These are phyloP conservation scores for Venturia effusa DNA, from an alignment of 2,329 filamentous ascomycete species.

Conservation along the genomic window DNA sequence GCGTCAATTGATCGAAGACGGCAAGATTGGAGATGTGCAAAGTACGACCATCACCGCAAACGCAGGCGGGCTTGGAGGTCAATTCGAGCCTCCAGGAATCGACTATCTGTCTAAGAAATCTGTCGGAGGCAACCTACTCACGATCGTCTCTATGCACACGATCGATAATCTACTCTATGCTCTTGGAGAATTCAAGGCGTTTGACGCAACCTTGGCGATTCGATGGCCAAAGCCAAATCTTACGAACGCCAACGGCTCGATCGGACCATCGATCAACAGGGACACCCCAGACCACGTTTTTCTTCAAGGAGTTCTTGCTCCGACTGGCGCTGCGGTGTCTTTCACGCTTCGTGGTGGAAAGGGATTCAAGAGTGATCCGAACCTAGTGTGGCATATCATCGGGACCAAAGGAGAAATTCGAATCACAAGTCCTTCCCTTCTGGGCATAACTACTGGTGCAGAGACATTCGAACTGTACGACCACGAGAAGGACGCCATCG, in stretches of 20 bases:
- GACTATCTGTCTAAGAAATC: constrained; percentile 40
- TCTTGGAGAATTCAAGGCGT: constrained; percentile 34
- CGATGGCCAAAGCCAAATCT: constrained; percentile 24
- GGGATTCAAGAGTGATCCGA: constrained; percentile 37
- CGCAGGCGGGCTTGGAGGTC: constrained; percentile 15
- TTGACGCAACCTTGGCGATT: constrained; percentile 31
- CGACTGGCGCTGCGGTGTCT: constrained; percentile 31
- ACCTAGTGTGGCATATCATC: constrained; percentile 39
- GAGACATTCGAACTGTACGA: constrained; percentile 43
- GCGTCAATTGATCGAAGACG: constrained; percentile 31
- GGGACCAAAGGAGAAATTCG: constrained; percentile 34
- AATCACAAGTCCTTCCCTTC: constrained; percentile 25
- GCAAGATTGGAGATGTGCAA: constrained; percentile 34
- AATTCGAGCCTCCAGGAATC: constrained; percentile 17
- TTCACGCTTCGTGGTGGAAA: constrained; percentile 38
- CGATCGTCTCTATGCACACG: constrained; percentile 26
- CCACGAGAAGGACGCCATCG: constrained; percentile 34
- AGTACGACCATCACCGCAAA: constrained; percentile 23
- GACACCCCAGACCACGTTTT: constrained; percentile 37
- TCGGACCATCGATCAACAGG: constrained; percentile 25
- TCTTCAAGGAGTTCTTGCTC: constrained; percentile 28
- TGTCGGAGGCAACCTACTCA: constrained; percentile 33
- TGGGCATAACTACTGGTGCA: constrained; percentile 26
- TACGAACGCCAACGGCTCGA: constrained; percentile 21
- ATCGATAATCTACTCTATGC: constrained; percentile 37